Evolutionary conservation across 208 protist species (phyloP), one percentile per base, ranked within the genome.

Genomic region (Crithidia acanthocephali): DNA sequence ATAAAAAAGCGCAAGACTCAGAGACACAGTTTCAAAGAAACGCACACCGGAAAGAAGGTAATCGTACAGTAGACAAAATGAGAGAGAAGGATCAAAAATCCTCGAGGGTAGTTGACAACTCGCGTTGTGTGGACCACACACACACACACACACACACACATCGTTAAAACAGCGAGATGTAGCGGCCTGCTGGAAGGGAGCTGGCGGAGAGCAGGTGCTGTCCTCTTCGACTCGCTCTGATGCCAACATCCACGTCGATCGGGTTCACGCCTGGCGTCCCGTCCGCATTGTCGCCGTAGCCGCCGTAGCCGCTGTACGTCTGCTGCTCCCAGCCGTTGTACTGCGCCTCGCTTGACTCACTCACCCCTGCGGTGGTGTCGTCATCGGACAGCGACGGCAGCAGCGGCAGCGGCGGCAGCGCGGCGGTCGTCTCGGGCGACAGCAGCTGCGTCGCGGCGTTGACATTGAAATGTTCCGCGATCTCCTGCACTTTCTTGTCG

Each of bases 351-450:
- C 63, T 65, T 1, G 48, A 64, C 55, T 76, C 71, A 45, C 63
- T 65, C 53, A 45, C 52, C 2, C 42, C 71, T 10, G 63, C 32
- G 6, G 63, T 70, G 25, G 61, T 58, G 8, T 70, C 63, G 35
- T 66, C 56, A 22, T 53, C 22, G 27, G 53, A 27, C 22, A 37
- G 30, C 20, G 30, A 37, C 18, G 71, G 45, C 62, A 76, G 42
- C 45, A 70, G 28, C 47, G 71, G 63, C 27, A 76, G 63, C 56
- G 71, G 71, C 4, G 71, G 71, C 56, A 76, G 71, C n/a, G 45
- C 23, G 9, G 71, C 37, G n/a, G 45, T 66, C 48, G 56, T 59
- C 57, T 76, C 63, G 13, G 63, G 63, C 23, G 62, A 42, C 62
- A 76, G 33, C 27, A 76, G 63, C 47, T 64, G 63, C 35, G 71